These are phyloP conservation scores for Zygoascus ofunaensis DNA, from an alignment of 805 yeast genomes.

Conservation along the genomic window DNA sequence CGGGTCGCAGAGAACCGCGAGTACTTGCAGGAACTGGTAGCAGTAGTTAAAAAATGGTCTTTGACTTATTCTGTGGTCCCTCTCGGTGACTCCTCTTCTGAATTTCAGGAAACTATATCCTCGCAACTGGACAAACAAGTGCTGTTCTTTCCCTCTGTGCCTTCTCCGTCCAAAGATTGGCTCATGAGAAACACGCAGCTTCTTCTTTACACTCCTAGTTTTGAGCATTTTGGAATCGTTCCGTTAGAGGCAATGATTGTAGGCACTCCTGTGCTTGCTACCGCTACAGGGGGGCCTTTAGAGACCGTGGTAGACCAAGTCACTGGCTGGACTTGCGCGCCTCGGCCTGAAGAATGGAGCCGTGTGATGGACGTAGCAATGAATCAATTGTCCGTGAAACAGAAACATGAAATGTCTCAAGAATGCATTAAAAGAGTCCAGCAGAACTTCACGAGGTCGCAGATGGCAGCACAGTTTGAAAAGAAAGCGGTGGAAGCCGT, in stretches of 20 bases:
- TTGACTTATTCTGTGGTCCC: slow-evolving; percentile 39
- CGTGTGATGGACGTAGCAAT: slow-evolving; percentile 24
- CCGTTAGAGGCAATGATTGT: slow-evolving; percentile 91
- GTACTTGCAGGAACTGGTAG: slow-evolving; percentile 53
- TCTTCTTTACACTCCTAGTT: slow-evolving; percentile 78
- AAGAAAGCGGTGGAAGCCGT: slow-evolving; percentile 2
- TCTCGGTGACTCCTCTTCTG: slow-evolving; percentile 6
- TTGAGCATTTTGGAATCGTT: slow-evolving; percentile 95
- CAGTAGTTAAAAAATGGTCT: slow-evolving; percentile 36
- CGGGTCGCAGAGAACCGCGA: slow-evolving; percentile 67
- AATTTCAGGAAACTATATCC: not conserved
- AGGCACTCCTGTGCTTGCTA: slow-evolving; percentile 77
- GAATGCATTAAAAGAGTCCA: slow-evolving; percentile 26
- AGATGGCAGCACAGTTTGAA: slow-evolving; percentile 27
- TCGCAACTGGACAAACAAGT: slow-evolving; percentile 33
- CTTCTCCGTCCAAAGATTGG: slow-evolving; percentile 52
- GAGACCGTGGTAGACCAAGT: slow-evolving; percentile 54
- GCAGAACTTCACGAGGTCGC: slow-evolving; percentile 24
- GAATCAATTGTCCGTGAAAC: slow-evolving; percentile 13
- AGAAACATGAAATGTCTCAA: slow-evolving; percentile 23
- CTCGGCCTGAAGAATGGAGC: slow-evolving; percentile 30
- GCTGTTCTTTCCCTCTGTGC: slow-evolving; percentile 73
- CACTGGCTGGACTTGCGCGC: slow-evolving; percentile 33
- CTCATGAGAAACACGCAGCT: slow-evolving; percentile 49
- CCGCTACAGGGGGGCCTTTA: slow-evolving; percentile 84